Conservation (phyloP, 805 yeast species). For the Suhomyces sp. region DNA sequence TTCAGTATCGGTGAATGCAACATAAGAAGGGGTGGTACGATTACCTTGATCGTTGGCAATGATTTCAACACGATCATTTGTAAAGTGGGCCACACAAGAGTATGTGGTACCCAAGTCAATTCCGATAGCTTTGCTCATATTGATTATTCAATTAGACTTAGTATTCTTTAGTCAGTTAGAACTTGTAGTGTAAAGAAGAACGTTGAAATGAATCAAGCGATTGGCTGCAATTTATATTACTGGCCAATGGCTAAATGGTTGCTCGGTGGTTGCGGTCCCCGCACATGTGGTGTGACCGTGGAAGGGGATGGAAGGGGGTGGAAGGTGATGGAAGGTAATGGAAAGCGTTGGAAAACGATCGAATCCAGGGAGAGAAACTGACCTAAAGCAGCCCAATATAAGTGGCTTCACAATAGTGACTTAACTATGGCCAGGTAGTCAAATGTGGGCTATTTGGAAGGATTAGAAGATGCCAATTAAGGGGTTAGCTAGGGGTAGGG, state of each 20-base stretch:
- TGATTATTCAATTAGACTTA: no score
- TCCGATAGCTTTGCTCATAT: constrained; percentile 56
- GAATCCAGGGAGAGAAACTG: not conserved
- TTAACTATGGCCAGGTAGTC: no score
- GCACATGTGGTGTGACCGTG: constrained; percentile 6
- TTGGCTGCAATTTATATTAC: constrained; percentile 8
- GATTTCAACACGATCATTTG: constrained; percentile 86
- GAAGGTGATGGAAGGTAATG: constrained; percentile 3
- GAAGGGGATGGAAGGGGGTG: constrained; percentile 1
- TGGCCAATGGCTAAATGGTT: not conserved
- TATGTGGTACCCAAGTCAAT: constrained; percentile 97
- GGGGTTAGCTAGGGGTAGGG: no score
- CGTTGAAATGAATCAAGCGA: no score
- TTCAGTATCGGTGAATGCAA: constrained; percentile 93
- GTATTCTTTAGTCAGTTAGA: no score
- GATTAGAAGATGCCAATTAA: no score
- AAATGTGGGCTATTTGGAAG: no score
- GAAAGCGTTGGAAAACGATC: constrained; percentile 5
- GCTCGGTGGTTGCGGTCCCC: constrained; percentile 5
- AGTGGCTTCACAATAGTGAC: no score
- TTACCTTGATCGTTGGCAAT: constrained; percentile 98
- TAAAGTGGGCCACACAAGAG: constrained; percentile 81
- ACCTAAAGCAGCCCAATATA: no score
- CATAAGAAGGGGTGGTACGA: constrained; percentile 96
- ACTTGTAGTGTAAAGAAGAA: no score